A percentile compares a stretch with the other conserved stretches of the same genome.
These are phyloP conservation scores for Pseudogymnoascus pannorum DNA, from an alignment of 2,329 filamentous ascomycete genomes.

Conservation along the genomic window DNA sequence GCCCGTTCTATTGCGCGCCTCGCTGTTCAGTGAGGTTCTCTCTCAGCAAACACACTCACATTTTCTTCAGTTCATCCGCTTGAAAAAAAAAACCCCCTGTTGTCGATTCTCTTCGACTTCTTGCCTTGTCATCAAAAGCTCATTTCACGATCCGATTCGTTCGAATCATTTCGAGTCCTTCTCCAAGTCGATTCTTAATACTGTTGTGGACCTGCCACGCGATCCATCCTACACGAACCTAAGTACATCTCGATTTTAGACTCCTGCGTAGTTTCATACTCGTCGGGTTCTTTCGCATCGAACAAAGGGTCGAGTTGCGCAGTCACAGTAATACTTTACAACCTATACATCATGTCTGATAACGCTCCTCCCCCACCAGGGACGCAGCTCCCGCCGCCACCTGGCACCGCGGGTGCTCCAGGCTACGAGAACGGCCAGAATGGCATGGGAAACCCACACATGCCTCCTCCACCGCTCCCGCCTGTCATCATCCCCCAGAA, in stretches of 20 bases:
- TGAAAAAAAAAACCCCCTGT: not conserved
- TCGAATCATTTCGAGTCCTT: constrained; percentile 7
- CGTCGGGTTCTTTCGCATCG: constrained; percentile 2
- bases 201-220: not conserved
- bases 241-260: constrained; percentile 9
- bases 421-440: constrained; percentile 73
- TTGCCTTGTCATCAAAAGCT: not conserved
- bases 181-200: constrained; percentile 1
- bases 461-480: constrained; percentile 84
- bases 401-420: constrained; percentile 60
- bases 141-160: constrained; percentile 8
- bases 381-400: constrained; percentile 61
- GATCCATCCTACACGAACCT: not conserved
- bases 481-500: constrained; percentile 85
- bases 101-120: constrained; percentile 1
- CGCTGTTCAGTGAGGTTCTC: not conserved
- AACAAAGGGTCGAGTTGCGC: constrained; percentile 2
- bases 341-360: constrained; percentile 62
- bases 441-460: constrained; percentile 65
- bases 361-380: constrained; percentile 54
- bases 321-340: not conserved
- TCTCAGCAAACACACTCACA: not conserved
- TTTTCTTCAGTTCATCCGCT: not conserved
- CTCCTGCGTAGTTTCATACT: constrained; percentile 7
- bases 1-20: constrained; percentile 8